Evolutionary conservation across 257 asterid species (phyloP).

Genomic region (Dorcoceras hygrometricum): DNA sequence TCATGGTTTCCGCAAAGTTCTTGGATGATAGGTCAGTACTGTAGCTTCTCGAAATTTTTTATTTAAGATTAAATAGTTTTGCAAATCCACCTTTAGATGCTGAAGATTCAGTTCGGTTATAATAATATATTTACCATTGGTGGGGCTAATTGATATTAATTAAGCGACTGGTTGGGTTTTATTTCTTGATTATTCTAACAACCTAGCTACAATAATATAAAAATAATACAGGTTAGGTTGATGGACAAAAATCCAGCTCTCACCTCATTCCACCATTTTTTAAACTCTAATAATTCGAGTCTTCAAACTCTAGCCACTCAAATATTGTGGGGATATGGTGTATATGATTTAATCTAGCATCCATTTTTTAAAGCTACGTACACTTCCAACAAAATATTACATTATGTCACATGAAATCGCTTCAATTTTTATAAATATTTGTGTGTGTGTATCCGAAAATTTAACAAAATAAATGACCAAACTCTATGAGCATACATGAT

Average conservation of each 20-base stretch:
- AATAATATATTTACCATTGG: no score
- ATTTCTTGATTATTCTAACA: conserved; percentile 26
- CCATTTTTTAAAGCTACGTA: conserved; percentile 48
- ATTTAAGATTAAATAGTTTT: no score
- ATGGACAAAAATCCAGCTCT: conserved; percentile 20
- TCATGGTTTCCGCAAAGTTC: conserved; percentile 96
- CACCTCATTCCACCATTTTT: conserved; percentile 12
- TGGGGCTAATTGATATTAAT: no score
- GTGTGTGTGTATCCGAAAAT: no score
- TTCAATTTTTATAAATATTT: no score
- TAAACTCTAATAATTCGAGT: neutral
- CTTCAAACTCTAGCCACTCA: conserved; percentile 26
- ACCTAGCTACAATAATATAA: neutral
- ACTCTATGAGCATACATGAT: no score
- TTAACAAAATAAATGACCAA: no score
- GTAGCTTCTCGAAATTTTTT: no score
- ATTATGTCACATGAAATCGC: no score
- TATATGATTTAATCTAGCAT: conserved; percentile 25
- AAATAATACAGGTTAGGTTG: conserved; percentile 21
- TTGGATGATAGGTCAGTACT: conserved; percentile 81
- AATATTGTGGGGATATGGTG: conserved; percentile 14
- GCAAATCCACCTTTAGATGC: no score
- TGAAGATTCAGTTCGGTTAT: no score
- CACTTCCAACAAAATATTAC: conserved; percentile 29
- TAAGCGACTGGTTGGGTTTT: neutral